Evolutionary conservation across 306 rosid genomes (phyloP), one percentile per base, ranked within the genome.

Genomic region (Quercus cerris): DNA sequence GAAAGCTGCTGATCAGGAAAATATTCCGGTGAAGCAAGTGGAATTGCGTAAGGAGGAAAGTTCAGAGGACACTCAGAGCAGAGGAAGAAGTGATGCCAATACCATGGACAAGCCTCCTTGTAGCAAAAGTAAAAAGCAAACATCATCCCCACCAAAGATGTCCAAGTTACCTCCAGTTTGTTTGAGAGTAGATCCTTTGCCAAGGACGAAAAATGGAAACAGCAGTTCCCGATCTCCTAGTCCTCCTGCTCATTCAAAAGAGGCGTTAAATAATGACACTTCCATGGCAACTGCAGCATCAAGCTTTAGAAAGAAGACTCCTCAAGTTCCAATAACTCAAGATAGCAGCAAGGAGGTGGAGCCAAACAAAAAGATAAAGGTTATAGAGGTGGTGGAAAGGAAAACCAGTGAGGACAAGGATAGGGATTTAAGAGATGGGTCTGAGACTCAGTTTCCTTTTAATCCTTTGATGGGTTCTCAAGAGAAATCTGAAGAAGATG

Each of bases 121-220:
- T 22, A 15, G 57, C 5, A 27, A 25, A 23, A 73, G 6, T 11
- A 78, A 79, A 66, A 79, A 73, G 17, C 82, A 35, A 63, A 82
- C 93, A 22, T 4, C 78, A 3, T 80, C 89, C 66, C 86, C 88
- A 0, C 80, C 78, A 28, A 90, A 87, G 71, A 69, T 79, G 44
- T 75, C 91, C 3, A 90, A 84, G 80, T 67, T 93, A 28, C 90
- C 95, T 77, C 99, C 99, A 10, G 91, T 91, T 75, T 92, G 99
- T 83, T 80, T 92, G 55, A 88, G 99, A 88, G 91, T 94, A 23
- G 97, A 90, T 81, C 95, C 93, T 55, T 78, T 88, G 35, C 91
- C 92, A 67, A 89, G 67, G 84, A 91, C 81, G 85, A 91, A 79
- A 67, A 81, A 58, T 56, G 77, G 80, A n/a, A 84, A 73, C 4